Percentiles rank a stretch among this genome's conserved stretches.
Evolutionary conservation across 1,139 yeast species (phyloP).

Genomic region (Arxiozyma heterogenica): DNA sequence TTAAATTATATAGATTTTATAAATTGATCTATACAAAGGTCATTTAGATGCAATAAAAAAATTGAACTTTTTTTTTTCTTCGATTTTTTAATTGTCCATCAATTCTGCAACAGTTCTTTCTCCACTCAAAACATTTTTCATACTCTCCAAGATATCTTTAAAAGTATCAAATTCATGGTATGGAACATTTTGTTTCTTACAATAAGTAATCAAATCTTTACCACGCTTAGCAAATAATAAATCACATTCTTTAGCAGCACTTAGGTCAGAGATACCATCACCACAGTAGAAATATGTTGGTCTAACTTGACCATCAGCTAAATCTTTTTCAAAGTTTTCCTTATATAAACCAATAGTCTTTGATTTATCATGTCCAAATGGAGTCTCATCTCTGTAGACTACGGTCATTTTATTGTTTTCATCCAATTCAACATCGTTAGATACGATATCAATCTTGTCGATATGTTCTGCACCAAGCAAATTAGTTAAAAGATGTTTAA

Average conservation of each 20-base stretch:
- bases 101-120: slow-evolving; percentile 36
- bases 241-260: slow-evolving; percentile 93
- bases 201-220: slow-evolving; percentile 76
- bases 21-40: no score
- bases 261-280: slow-evolving; percentile 91
- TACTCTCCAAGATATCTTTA: slow-evolving; percentile 55
- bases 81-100: slow-evolving; percentile 29
- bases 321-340: slow-evolving; percentile 35
- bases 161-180: slow-evolving; percentile 75
- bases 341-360: slow-evolving; percentile 64
- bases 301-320: slow-evolving; percentile 31
- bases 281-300: slow-evolving; percentile 85
- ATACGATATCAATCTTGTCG: slow-evolving; percentile 64
- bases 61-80: no score
- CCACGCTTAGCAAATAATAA: slow-evolving; percentile 89
- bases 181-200: slow-evolving; percentile 71
- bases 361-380: slow-evolving; percentile 93
- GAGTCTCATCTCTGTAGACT: slow-evolving; percentile 71
- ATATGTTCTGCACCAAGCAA: slow-evolving; percentile 73
- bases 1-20: no score
- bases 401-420: slow-evolving; percentile 68
- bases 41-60: not conserved
- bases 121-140: slow-evolving; percentile 40
- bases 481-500: slow-evolving; percentile 60
- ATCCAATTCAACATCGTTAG: slow-evolving; percentile 63